Base-by-base conservation (phyloP, 495 filamentous ascomycete species). In the Penicillium pulvis region DNA sequence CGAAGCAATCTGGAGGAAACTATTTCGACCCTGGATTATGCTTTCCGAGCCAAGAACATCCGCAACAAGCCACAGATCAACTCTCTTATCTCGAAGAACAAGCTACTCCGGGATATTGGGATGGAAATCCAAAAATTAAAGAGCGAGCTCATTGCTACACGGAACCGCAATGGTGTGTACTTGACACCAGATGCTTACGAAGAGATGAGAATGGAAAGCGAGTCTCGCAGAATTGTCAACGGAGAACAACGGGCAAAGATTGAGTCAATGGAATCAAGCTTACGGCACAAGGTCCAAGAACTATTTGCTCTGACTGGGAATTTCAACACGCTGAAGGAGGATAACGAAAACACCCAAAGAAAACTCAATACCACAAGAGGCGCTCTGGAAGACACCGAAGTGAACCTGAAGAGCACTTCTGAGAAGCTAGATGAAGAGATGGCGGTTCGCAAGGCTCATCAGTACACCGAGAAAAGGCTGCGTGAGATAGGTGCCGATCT, bases 21-120 rank as follows among this genome's bases (percentile, higher is more conserved):
- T 0, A 97, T 98, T 51, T 97, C 93, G 2, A 98, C 95, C 0
- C 80, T 98, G 3, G 94, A 98, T 70, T 98, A 98, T 68, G 95
- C 94, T 10, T 96, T 97, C 70, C 84, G 94, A 20, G 94, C 95
- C 3, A 98, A 98, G 77, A 97, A 98, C 65, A 98, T 98, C 60
- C 89, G 91, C 20, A 98, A 98, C 71, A 97, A 97, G 70, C 94
- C 94, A 5, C 94, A 98, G 66, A 83, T 95, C 64, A 98, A 98
- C 71, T 89, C 90, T 31, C 83, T 89, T 65, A 83, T 97, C 53
- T 91, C 90, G 17, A 98, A 98, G 72, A 93, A 93, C 71, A 96
- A 91, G 4, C 73, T 98, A 19, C 83, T 98, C 1, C 83, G 83
- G 28, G 95, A 98, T 53, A 95, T 96, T 59, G 93, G 95, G 0